Base-by-base conservation (phyloP, 2,329 filamentous ascomycete species). In the Ophiostoma himal-ulmi region DNA sequence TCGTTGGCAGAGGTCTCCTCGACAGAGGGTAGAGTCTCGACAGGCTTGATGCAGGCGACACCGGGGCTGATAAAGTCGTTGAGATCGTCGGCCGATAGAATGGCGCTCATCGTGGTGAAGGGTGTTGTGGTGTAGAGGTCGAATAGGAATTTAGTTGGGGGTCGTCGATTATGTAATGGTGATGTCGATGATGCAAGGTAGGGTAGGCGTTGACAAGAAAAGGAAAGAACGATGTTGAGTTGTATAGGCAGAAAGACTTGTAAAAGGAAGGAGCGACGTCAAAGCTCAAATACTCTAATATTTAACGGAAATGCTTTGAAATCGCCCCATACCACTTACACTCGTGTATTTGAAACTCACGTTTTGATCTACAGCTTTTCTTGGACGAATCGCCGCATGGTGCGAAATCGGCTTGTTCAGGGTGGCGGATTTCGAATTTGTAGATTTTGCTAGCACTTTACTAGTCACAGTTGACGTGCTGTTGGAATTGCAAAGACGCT, bases 1-100 rank as follows among this genome's bases (percentile, higher is more conserved):
- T 86, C 84, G 60, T 67, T 41, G n/a, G 73, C 57, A 34, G 72
- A 73, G 57, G 78, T 78, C 34, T 86, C 80, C 44, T 86, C 81
- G 74, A 86, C 84, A 68, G 85, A 80, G 1, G 95, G 94, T 17
- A 99, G 87, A 1, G 93, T 96, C 80, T 99, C 95, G 78, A 99
- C 86, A 37, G 95, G 95, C 78, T 99, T 98, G 80, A 99, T 98
- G 82, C 95, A 99, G 73, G 95, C 95, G 77, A 99, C 94, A 73
- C 94, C 94, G 17, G 95, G 95, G 71, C 92, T 95, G 78, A 99
- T 99, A 82, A 99, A 99, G 84, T 99, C 95, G 84, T 99, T 99
- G 73, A 99, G 85, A 79, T 97, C 94, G 83, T 99, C 94, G 77
- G 91, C 90, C 70, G 94, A 98, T 76, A 99, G 90, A 77, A 99